Evolutionary conservation across 805 yeast species (phyloP).

Genomic region (Wickerhamiella lipophila): DNA sequence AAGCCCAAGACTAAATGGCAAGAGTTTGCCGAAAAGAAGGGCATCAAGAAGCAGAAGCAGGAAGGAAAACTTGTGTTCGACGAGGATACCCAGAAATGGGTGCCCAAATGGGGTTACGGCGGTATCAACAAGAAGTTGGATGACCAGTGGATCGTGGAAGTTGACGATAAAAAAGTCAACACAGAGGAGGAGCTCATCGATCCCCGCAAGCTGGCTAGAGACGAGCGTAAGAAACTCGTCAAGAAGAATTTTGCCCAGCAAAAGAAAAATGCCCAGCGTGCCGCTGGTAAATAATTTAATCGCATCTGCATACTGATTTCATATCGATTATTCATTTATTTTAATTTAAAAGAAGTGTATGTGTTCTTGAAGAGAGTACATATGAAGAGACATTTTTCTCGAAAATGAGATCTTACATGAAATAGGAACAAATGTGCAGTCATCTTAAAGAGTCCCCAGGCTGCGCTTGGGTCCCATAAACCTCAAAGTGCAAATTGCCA

Average conservation of each 20-base stretch:
- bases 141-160: constrained; percentile 91
- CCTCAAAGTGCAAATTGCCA: too few relatives aligned
- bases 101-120: constrained; percentile 94
- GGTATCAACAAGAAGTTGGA: constrained; percentile 84
- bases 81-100: constrained; percentile 89
- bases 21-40: constrained; percentile 87
- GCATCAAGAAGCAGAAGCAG: constrained; percentile 80
- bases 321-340: too few relatives aligned
- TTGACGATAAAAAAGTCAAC: constrained; percentile 43
- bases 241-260: constrained; percentile 80
- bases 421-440: too few relatives aligned
- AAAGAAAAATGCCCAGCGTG: constrained; percentile 47
- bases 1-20: constrained; percentile 96
- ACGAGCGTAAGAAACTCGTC: constrained; percentile 70
- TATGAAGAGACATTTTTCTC: too few relatives aligned
- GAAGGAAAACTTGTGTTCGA: constrained; percentile 82
- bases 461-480: too few relatives aligned
- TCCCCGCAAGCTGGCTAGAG: constrained; percentile 72
- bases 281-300: constrained; percentile 9
- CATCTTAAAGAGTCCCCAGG: too few relatives aligned
- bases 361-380: too few relatives aligned
- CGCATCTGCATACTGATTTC: background rate
- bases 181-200: constrained; percentile 50
- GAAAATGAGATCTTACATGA: too few relatives aligned
- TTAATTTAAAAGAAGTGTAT: too few relatives aligned